phyloP scores from a whole-genome alignment of 2,329 filamentous ascomycete genomes.

The Sclerotinia glacialis region DNA sequence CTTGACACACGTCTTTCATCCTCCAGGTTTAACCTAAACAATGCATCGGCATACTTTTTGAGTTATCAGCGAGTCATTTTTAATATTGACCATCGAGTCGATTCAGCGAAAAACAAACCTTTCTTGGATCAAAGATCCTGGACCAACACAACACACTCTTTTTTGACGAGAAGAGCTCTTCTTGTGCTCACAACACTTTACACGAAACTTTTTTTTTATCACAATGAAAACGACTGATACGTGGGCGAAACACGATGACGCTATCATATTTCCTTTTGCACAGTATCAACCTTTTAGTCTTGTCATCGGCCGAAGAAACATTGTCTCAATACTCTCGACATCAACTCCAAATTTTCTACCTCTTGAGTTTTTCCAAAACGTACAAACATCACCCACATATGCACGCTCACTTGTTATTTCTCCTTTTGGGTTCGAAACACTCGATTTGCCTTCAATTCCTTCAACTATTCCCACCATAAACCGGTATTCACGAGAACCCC shows the following conservation, averaged over 20 bases:
- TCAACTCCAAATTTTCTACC: constrained; percentile 5
- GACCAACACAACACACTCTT: constrained; percentile 29
- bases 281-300: background rate
- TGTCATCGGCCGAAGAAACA: constrained; percentile 3
- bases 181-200: constrained; percentile 21
- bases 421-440: constrained; percentile 6
- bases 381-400: constrained; percentile 8
- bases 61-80: constrained; percentile 28
- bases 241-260: constrained; percentile 10
- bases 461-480: constrained; percentile 14
- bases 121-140: constrained; percentile 40
- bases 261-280: constrained; percentile 16
- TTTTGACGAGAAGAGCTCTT: constrained; percentile 29
- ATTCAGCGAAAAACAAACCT: constrained; percentile 25
- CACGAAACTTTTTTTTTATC: constrained; percentile 24
- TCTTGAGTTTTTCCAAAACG: constrained; percentile 5
- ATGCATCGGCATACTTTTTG: constrained; percentile 36
- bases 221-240: constrained; percentile 2
- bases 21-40: constrained; percentile 9
- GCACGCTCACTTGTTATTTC: constrained; percentile 1
- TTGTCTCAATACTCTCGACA: constrained; percentile 7
- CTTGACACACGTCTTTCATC: constrained; percentile 8
- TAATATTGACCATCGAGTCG: constrained; percentile 26
- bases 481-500: background rate
- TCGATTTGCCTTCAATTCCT: constrained; percentile 7